A percentile compares a stretch with the other conserved stretches of the same genome.
phyloP scores from a whole-genome alignment of 495 filamentous ascomycete species.

The Neurospora sp. region DNA sequence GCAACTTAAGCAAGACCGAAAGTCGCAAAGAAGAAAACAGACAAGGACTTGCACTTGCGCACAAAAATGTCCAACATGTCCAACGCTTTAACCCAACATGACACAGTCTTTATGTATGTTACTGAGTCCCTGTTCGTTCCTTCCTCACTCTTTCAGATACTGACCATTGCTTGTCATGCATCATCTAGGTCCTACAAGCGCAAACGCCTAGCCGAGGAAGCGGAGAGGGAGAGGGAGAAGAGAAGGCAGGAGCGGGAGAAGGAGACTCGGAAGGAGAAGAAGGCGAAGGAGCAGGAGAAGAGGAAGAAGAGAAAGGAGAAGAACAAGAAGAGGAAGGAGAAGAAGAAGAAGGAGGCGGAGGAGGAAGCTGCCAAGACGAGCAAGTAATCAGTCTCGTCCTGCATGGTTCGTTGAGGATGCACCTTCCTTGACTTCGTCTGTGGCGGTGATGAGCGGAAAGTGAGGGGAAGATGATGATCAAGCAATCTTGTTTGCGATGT shows the following conservation, averaged over 20 bases:
- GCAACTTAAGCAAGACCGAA: neutral
- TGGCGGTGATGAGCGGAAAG: neutral
- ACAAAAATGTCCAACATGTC: neutral
- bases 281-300: neutral
- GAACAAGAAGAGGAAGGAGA: neutral
- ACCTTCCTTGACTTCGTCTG: neutral
- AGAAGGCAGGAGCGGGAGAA: neutral
- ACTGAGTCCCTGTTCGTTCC: neutral
- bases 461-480: neutral
- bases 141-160: neutral
- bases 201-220: neutral
- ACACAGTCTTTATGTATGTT: neutral
- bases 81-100: neutral
- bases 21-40: neutral
- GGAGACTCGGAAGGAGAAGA: no score
- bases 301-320: neutral
- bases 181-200: neutral
- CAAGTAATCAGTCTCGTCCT: neutral
- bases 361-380: neutral
- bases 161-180: neutral
- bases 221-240: neutral
- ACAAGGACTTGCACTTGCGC: neutral
- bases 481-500: neutral
- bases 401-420: neutral
- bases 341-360: neutral